These are phyloP conservation scores for Schizothecium vesticola DNA, from an alignment of 495 filamentous ascomycete species.

Conservation along the genomic window DNA sequence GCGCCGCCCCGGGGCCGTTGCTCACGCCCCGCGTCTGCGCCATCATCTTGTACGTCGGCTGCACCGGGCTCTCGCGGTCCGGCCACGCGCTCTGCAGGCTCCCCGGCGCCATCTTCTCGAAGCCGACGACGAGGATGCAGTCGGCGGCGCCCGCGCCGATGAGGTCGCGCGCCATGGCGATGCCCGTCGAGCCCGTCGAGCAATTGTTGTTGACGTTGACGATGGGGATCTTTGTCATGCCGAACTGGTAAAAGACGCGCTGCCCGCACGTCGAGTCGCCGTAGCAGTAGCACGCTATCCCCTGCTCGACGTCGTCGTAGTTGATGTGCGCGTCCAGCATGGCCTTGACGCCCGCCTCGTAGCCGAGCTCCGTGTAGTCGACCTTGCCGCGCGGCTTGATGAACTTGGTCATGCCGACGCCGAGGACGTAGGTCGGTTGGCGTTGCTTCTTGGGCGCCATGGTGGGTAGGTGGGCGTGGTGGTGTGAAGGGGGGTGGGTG, in stretches of 20 bases:
- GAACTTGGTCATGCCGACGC: constrained; percentile 98
- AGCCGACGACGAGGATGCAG: constrained; percentile 86
- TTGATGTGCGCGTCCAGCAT: constrained; percentile 92
- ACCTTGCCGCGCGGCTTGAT: constrained; percentile 94
- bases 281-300: constrained; percentile 96
- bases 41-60: constrained; percentile 73
- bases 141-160: constrained; percentile 75
- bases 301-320: constrained; percentile 95
- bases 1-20: constrained; percentile 77
- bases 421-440: constrained; percentile 69
- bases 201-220: constrained; percentile 99
- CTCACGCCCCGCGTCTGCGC: constrained; percentile 68
- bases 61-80: constrained; percentile 72
- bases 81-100: constrained; percentile 72
- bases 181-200: constrained; percentile 83
- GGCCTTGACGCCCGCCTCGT: constrained; percentile 92
- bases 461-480: not conserved
- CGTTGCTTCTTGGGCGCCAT: constrained; percentile 43
- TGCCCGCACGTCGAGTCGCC: constrained; percentile 94
- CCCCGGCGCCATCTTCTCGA: constrained; percentile 98
- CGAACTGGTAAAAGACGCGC: constrained; percentile 98
- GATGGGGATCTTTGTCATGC: constrained; percentile 92
- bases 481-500: not conserved
- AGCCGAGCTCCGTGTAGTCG: constrained; percentile 84
- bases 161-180: constrained; percentile 76